Conservation (phyloP, 352 stramenopile species). For the Halophytophthora batemanensis region DNA sequence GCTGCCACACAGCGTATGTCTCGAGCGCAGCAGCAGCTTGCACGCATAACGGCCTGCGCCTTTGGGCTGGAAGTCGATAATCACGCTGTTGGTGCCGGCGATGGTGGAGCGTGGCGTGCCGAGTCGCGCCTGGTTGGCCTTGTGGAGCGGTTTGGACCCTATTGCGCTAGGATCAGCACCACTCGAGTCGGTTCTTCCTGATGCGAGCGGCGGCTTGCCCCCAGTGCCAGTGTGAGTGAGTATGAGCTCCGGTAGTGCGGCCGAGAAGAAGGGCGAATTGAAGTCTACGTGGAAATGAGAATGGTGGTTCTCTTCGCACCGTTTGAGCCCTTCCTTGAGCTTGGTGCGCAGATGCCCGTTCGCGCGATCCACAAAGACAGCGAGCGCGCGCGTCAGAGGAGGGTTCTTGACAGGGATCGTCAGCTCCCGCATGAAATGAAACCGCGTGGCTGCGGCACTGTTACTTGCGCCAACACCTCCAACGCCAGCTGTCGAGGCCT, state of each 20-base stretch:
- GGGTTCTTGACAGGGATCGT: conserved; percentile 79
- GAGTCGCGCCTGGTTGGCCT: conserved; percentile 50
- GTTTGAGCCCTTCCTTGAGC: conserved; percentile 73
- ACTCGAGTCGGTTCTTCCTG: conserved; percentile 15
- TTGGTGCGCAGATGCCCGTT: conserved; percentile 69
- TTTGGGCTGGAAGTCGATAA: conserved; percentile 77
- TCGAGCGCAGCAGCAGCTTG: conserved; percentile 62
- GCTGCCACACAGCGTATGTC: conserved; percentile 57
- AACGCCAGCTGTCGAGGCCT: conserved; percentile 22
- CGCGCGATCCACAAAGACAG: conserved; percentile 58
- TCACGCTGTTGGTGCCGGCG: conserved; percentile 40
- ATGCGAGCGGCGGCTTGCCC: conserved; percentile 10
- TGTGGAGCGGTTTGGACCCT: conserved; percentile 22
- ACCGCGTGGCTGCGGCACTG: conserved; percentile 11
- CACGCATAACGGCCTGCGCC: conserved; percentile 65
- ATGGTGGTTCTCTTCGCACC: conserved; percentile 73
- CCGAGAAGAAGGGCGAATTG: conserved; percentile 87
- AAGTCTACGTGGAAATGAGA: conserved; percentile 67
- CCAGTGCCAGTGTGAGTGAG: conserved; percentile 1
- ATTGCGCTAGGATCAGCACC: conserved; percentile 8
- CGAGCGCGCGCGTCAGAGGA: conserved; percentile 68
- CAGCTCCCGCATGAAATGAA: conserved; percentile 74
- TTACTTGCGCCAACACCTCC: background rate
- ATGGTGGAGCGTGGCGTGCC: conserved; percentile 37
- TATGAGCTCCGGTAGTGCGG: conserved; percentile 52